phyloP scores from a whole-genome alignment of 2,329 filamentous ascomycete species.

The Diplodia mutila region DNA sequence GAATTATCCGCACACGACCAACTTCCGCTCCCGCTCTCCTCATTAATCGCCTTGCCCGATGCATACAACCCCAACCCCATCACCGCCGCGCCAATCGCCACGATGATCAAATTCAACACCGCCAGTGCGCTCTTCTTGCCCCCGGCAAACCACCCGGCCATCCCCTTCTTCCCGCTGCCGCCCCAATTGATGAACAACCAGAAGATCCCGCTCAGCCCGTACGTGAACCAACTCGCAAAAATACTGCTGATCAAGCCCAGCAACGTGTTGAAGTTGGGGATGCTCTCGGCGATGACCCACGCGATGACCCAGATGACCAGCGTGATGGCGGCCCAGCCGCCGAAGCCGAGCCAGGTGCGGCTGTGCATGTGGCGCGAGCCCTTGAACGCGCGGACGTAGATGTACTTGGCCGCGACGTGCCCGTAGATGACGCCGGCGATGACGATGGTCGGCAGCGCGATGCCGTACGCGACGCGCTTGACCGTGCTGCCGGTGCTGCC shows the following conservation, averaged over 20 bases:
- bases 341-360: conserved; percentile 46
- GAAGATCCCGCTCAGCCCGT: conserved; percentile 45
- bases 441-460: conserved; percentile 72
- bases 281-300: conserved; percentile 71
- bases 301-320: conserved; percentile 63
- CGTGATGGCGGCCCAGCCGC: conserved; percentile 63
- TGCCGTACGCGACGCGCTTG: conserved; percentile 67
- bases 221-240: conserved; percentile 71
- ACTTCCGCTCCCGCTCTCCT: conserved; percentile 29
- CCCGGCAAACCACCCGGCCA: not conserved
- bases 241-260: conserved; percentile 64
- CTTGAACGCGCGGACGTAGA: conserved; percentile 67
- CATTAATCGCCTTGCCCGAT: conserved; percentile 33
- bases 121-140: conserved; percentile 13
- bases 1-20: conserved; percentile 32
- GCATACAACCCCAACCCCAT: conserved; percentile 33
- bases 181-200: conserved; percentile 51
- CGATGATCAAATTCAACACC: conserved; percentile 1
- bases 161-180: not conserved
- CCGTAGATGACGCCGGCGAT: conserved; percentile 73
- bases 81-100: conserved; percentile 1
- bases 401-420: conserved; percentile 67
- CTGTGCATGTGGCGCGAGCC: conserved; percentile 60
- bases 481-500: conserved; percentile 62
- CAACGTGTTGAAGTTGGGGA: conserved; percentile 71